Conservation (phyloP, 495 filamentous ascomycete genomes). For the Diplogelasinospora grovesii region DNA sequence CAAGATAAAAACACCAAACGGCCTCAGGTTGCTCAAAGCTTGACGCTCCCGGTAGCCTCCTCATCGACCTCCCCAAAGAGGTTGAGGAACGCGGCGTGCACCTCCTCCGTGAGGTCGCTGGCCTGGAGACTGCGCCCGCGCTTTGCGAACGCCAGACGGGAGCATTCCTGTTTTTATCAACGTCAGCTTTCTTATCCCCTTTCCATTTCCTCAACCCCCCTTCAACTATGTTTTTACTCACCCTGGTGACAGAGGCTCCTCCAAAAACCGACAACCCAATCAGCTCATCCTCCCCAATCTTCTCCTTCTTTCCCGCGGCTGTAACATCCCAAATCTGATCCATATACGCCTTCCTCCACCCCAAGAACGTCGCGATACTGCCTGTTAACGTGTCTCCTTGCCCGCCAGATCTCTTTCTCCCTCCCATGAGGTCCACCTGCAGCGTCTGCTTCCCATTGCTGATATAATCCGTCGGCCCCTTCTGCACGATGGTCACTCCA, state of each 20-base stretch:
- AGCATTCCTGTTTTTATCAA: slow-evolving; percentile 56
- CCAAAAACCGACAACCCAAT: slow-evolving; percentile 77
- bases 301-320: slow-evolving; percentile 42
- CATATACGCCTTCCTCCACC: slow-evolving; percentile 79
- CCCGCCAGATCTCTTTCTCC: slow-evolving; percentile 83
- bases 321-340: slow-evolving; percentile 81
- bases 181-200: slow-evolving; percentile 8
- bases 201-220: too few relatives aligned
- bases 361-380: slow-evolving; percentile 77
- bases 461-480: slow-evolving; percentile 79
- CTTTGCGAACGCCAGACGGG: slow-evolving; percentile 77
- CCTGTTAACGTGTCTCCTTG: slow-evolving; percentile 96
- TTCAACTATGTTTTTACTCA: too few relatives aligned
- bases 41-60: slow-evolving; percentile 7
- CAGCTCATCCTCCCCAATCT: slow-evolving; percentile 57
- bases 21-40: slow-evolving; percentile 16
- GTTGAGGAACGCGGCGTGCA: slow-evolving; percentile 73
- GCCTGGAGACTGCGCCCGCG: slow-evolving; percentile 89
- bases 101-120: slow-evolving; percentile 87
- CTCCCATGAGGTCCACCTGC: slow-evolving; percentile 67
- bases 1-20: background rate
- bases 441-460: slow-evolving; percentile 72
- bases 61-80: slow-evolving; percentile 56
- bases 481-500: slow-evolving; percentile 86
- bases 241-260: slow-evolving; percentile 76